phyloP scores from a whole-genome alignment of 2,329 filamentous ascomycete genomes.

The Xylaria sp. region DNA sequence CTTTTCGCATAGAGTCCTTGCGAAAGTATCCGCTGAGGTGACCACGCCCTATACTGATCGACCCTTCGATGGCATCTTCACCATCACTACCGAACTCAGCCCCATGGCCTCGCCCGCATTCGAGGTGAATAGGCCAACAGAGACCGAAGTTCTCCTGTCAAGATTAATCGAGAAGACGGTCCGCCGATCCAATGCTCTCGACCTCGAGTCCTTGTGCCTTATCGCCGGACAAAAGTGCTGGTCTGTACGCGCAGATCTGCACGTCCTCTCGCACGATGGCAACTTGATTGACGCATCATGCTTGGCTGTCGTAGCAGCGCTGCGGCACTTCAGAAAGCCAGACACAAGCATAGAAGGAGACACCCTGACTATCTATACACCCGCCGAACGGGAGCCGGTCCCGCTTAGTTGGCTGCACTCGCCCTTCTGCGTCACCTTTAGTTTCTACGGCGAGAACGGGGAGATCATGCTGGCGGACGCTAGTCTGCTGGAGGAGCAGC shows the following conservation, averaged over 20 bases:
- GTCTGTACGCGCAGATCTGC: constrained; percentile 88
- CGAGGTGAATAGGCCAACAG: constrained; percentile 84
- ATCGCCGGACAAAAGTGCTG: constrained; percentile 91
- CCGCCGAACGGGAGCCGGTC: constrained; percentile 88
- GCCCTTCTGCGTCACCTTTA: constrained; percentile 91
- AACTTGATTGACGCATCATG: constrained; percentile 88
- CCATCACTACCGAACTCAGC: constrained; percentile 88
- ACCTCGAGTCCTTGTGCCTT: constrained; percentile 95
- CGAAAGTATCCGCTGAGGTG: constrained; percentile 88
- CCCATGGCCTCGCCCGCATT: constrained; percentile 93
- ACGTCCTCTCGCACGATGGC: constrained; percentile 90
- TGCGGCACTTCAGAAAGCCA: constrained; percentile 90
- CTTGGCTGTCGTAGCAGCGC: constrained; percentile 84
- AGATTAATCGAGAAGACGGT: constrained; percentile 93
- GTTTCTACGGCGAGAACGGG: constrained; percentile 79
- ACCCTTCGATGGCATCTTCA: constrained; percentile 95
- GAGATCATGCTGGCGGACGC: constrained; percentile 78
- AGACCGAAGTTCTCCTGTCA: constrained; percentile 85
- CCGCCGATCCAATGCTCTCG: constrained; percentile 88
- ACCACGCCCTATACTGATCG: constrained; percentile 86
- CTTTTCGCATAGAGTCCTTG: constrained; percentile 71
- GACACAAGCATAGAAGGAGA: constrained; percentile 90
- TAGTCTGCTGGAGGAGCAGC: constrained; percentile 78
- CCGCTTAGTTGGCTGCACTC: constrained; percentile 91
- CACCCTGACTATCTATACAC: constrained; percentile 82